Conservation (phyloP, 108 stramenopile species). For the Pseudonitzschia delicatissima region DNA sequence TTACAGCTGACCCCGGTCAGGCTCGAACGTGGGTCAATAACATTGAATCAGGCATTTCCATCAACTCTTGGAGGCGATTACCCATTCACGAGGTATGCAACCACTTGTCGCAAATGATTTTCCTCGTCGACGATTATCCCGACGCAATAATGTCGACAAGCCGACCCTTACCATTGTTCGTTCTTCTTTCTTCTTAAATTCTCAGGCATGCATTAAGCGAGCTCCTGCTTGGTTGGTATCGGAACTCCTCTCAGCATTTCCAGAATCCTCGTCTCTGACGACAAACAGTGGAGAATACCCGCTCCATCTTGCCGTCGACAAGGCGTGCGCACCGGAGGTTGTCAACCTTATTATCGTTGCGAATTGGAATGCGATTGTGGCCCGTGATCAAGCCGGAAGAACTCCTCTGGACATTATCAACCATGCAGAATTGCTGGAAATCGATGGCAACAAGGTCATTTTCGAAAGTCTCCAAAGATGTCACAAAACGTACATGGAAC, state of each 20-base stretch:
- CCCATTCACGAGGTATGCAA: conserved; percentile 80
- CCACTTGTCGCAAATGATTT: neutral
- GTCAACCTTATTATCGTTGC: conserved; percentile 60
- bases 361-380: conserved; percentile 51
- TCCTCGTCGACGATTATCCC: conserved; percentile 47
- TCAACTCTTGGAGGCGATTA: conserved; percentile 71
- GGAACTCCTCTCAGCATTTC: conserved; percentile 58
- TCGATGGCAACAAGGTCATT: conserved; percentile 33
- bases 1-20: conserved; percentile 35
- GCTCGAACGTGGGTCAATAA: conserved; percentile 49
- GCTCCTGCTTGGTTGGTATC: conserved; percentile 67
- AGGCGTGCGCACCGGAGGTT: conserved; percentile 59
- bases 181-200: neutral
- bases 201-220: conserved; percentile 70
- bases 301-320: conserved; percentile 59
- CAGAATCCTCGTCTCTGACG: conserved; percentile 47
- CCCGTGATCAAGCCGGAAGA: conserved; percentile 76
- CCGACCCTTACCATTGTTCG: conserved; percentile 7
- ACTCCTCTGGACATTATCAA: conserved; percentile 60
- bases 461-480: conserved; percentile 33
- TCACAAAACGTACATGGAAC: conserved; percentile 24
- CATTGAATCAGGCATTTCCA: conserved; percentile 40
- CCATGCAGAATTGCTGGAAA: conserved; percentile 40
- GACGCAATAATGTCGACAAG: neutral
- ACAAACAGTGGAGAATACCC: conserved; percentile 66